Percentiles rank a stretch among this genome's conserved stretches.
These are phyloP conservation scores for Nemania bipapillata DNA, from an alignment of 2,329 filamentous ascomycete genomes.

Conservation along the genomic window DNA sequence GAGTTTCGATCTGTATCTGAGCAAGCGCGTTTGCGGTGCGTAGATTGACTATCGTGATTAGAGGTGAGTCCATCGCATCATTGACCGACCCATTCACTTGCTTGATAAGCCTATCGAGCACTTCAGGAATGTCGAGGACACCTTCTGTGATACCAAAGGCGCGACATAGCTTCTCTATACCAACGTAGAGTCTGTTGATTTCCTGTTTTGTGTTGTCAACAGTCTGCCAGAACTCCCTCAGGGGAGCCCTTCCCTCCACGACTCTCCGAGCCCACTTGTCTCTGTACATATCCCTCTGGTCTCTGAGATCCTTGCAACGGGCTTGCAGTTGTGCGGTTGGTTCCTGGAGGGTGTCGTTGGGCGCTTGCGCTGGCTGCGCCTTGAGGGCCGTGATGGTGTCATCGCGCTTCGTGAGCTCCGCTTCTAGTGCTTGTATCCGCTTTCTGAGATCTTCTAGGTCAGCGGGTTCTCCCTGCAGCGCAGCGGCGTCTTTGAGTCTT, in stretches of 20 bases:
- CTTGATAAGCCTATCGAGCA: conserved; percentile 24
- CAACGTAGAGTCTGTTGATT: conserved; percentile 24
- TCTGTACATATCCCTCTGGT: conserved; percentile 16
- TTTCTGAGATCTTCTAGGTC: background rate
- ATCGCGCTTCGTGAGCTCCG: background rate
- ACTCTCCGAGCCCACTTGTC: conserved; percentile 21
- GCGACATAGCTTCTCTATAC: conserved; percentile 12
- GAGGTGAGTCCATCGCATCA: background rate
- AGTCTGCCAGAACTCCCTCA: conserved; percentile 25
- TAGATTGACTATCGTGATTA: conserved; percentile 10
- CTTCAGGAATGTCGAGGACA: conserved; percentile 18
- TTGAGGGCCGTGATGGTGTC: conserved; percentile 7
- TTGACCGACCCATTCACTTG: conserved; percentile 1
- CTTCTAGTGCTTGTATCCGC: conserved; percentile 2
- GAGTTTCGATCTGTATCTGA: conserved; percentile 25
- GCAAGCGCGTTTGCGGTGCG: conserved; percentile 10
- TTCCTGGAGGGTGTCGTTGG: background rate
- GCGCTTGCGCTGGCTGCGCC: conserved; percentile 1
- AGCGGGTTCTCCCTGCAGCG: background rate
- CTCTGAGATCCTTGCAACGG: conserved; percentile 12
- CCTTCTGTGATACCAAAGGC: conserved; percentile 19
- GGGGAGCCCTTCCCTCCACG: background rate
- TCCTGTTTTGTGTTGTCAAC: conserved; percentile 29
- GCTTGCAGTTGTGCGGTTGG: conserved; percentile 15
- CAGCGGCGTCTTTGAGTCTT: background rate